Base-by-base conservation (phyloP, 768 basidiomycete genomes). In the Coprinopsis marcescibilis region DNA sequence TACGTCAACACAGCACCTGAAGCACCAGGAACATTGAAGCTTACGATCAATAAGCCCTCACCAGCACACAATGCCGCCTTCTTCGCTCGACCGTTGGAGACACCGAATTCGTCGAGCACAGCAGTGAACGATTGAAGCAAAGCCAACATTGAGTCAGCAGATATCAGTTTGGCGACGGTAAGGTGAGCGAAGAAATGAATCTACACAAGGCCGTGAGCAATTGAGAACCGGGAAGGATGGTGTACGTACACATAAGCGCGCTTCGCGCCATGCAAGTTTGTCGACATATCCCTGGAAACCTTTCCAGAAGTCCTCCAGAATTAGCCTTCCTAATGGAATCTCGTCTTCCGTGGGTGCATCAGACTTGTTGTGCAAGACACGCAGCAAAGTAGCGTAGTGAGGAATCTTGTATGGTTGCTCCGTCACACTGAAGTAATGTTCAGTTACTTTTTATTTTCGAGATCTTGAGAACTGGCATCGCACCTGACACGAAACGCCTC, bases 371-470 rank as follows among this genome's bases (percentile, higher is more conserved):
- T 80, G 75, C 30, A 97, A 69, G 30, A 81, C 65, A 17, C 83
- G 76, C 39, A 96, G 72, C 14, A 97, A 66, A 10, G 88, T 80
- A 11, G 89, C 89, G 65, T 92, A 93, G 60, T 82, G 87, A 0
- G 91, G 85, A 27, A 89, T 86, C 71, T 98, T 99, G 72, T 81
- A 93, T 0, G 94, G 93, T 56, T 96, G 87, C 65, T 97, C 90
- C 1, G 85, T 90, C 43, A 90, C 80, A 41, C 89, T 92, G 58
- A 3, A 24, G n/a, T 27, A 52, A 34, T 21, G 15, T 35, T 52
- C 38, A 63, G 21, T 42, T 17, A 23, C 43, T 30, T 4, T 45
- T 17, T 23, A n/a, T 30, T 23, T n/a, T 4, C 24, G 10, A n/a
- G n/a, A n/a, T n/a, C n/a, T n/a, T n/a, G n/a, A n/a, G n/a, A n/a